Conservation (phyloP, 192 early-diverging fungal genomes). For the Paraglomus brasilianum region DNA sequence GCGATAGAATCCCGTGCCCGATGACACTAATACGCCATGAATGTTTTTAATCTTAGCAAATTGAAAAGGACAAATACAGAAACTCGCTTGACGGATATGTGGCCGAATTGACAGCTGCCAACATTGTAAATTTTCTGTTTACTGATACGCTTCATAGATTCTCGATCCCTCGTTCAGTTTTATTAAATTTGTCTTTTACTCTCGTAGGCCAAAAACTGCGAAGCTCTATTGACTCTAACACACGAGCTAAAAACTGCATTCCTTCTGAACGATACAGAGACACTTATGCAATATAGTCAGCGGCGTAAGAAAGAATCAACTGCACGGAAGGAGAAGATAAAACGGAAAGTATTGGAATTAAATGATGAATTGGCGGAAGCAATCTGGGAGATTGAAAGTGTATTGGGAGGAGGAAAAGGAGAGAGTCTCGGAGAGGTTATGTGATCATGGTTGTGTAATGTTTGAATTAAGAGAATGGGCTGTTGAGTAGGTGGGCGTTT, state of each 20-base stretch:
- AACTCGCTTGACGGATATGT: conserved; percentile 23
- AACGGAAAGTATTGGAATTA: conserved; percentile 24
- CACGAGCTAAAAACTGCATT: conserved; percentile 29
- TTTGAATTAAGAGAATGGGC: too few species aligned
- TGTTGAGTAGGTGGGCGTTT: too few species aligned
- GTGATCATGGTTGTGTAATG: too few species aligned
- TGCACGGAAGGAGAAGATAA: conserved; percentile 22
- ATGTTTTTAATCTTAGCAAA: conserved; percentile 5
- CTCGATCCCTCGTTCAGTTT: neutral
- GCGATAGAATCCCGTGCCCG: neutral
- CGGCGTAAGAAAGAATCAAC: conserved; percentile 9
- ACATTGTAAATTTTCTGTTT: conserved; percentile 14
- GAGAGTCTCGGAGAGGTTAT: too few species aligned
- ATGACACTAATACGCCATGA: neutral
- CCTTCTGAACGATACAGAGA: conserved; percentile 27
- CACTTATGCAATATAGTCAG: conserved; percentile 15
- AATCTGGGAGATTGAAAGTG: conserved; percentile 33
- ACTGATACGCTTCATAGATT: too few species aligned
- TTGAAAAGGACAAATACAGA: conserved; percentile 31
- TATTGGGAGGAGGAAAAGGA: conserved; percentile 7
- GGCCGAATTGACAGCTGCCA: conserved; percentile 24
- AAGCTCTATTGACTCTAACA: conserved; percentile 24
- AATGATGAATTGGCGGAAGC: conserved; percentile 21
- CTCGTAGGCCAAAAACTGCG: conserved; percentile 7
- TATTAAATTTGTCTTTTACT: neutral